phyloP scores from a whole-genome alignment of 805 yeast species.

The Barnettozyma salicaria region DNA sequence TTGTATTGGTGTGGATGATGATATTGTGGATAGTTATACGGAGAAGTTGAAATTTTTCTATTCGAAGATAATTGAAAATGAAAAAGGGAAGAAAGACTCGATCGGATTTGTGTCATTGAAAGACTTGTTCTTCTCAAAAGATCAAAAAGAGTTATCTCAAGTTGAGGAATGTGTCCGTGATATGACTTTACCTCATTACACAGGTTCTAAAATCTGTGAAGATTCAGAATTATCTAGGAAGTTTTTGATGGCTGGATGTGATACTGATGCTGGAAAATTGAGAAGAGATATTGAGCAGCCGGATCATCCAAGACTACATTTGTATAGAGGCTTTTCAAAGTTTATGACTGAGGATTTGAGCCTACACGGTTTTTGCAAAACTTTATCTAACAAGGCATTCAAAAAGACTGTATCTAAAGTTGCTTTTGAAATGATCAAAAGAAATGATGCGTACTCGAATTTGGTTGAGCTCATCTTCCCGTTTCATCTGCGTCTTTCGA shows the following conservation, averaged over 20 bases:
- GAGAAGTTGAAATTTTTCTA: constrained; percentile 39
- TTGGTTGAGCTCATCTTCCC: constrained; percentile 55
- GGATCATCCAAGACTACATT: constrained; percentile 46
- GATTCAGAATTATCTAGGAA: constrained; percentile 36
- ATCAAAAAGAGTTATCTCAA: constrained; percentile 18
- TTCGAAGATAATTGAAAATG: constrained; percentile 25
- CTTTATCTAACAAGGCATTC: constrained; percentile 36
- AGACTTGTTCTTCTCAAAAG: constrained; percentile 32
- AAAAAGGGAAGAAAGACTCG: constrained; percentile 25
- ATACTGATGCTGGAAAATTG: constrained; percentile 55
- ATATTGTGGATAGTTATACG: constrained; percentile 44
- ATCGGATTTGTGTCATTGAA: constrained; percentile 39
- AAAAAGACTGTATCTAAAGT: constrained; percentile 46
- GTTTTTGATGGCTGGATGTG: constrained; percentile 40
- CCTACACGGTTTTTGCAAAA: constrained; percentile 34
- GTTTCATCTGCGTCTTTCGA: constrained; percentile 51
- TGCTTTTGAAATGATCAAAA: constrained; percentile 58
- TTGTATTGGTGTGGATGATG: constrained; percentile 57
- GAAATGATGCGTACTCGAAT: constrained; percentile 62
- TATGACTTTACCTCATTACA: constrained; percentile 30
- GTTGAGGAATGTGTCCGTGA: constrained; percentile 30
- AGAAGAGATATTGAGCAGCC: constrained; percentile 54
- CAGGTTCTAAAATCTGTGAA: constrained; percentile 34
- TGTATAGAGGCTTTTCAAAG: constrained; percentile 52
- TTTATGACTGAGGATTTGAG: constrained; percentile 55